These are phyloP conservation scores for Eucalyptus caleyi DNA, from an alignment of 345 rosid species.

Conservation along the genomic window DNA sequence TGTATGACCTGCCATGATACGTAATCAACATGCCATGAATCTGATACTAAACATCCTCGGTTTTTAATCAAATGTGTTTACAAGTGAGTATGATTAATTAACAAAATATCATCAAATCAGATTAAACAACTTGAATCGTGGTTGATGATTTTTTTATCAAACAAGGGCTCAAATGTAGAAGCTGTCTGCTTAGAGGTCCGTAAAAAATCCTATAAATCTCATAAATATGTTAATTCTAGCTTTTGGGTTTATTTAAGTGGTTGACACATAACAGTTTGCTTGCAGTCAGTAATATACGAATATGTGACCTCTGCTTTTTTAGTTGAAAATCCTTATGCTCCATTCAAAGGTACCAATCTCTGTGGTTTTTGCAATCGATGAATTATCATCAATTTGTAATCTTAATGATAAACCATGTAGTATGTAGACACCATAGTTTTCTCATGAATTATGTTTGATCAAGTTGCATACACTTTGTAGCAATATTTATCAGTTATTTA, in stretches of 20 bases:
- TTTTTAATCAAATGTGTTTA: neutral
- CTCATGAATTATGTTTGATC: neutral
- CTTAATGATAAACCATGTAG: neutral
- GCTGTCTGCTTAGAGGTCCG: neutral
- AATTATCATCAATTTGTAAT: neutral
- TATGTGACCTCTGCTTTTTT: rapidly evolving
- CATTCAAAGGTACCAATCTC: neutral
- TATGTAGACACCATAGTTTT: too few species aligned
- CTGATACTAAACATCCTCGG: neutral
- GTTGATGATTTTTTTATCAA: neutral
- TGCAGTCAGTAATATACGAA: neutral
- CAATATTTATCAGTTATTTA: neutral
- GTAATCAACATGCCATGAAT: neutral
- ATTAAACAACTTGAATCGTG: neutral
- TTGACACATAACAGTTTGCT: neutral
- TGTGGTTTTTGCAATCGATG: neutral
- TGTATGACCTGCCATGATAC: neutral
- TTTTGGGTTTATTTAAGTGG: neutral
- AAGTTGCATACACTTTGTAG: too few species aligned
- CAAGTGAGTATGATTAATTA: neutral
- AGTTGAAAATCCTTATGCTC: neutral
- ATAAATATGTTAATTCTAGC: neutral
- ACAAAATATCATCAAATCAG: neutral
- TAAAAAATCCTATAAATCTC: too few species aligned
- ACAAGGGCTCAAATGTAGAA: neutral